Base-by-base conservation (phyloP, 805 yeast genomes). In the Saccharomycopsis sp. region DNA sequence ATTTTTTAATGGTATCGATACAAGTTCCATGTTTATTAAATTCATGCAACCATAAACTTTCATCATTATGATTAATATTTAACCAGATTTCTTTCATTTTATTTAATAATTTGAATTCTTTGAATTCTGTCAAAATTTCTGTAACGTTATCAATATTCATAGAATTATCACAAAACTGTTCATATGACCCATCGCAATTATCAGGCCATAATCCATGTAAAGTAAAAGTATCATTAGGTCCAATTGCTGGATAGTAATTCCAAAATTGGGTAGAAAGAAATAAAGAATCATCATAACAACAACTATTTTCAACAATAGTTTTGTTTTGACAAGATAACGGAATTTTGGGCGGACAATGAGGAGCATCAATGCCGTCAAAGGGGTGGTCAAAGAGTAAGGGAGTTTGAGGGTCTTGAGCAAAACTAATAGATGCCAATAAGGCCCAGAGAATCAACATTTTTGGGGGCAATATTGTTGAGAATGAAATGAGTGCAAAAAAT, bases 11-110 rank as follows among this genome's bases (percentile, higher is more conserved):
- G 1, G 96, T 85, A 36, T 76, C 72, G 67, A 87, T 76, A 61
- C 96, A 88, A 5, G 96, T 86, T 14, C 88, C 96, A 57, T 88
- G 97, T 58, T 88, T 88, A 63, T 88, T 87, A 67, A 72, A 88
- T 60, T 88, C 96, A 59, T 88, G 96, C 27, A 73, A 67, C 97
- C 97, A 88, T 36, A 88, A 62, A 6, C 68, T 54, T 45, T 73
- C 78, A 55, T 82, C 89, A 43, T 71, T 57, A 8, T 84, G 85
- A 37, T 73, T 74, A 52, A 70, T 71, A 51, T 81, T 79, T 55
- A 80, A 78, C 96, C 96, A 88, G 45, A 67, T 58, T 21, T 51
- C 51, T 21, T 61, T 49, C 85, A 88, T 75, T 43, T 69, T 67
- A 0, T 60, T 57, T 33, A 81, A 63, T 36, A 45, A 31, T 12